Base-by-base conservation (phyloP, 495 filamentous ascomycete species). In the Echria macrotheca region DNA sequence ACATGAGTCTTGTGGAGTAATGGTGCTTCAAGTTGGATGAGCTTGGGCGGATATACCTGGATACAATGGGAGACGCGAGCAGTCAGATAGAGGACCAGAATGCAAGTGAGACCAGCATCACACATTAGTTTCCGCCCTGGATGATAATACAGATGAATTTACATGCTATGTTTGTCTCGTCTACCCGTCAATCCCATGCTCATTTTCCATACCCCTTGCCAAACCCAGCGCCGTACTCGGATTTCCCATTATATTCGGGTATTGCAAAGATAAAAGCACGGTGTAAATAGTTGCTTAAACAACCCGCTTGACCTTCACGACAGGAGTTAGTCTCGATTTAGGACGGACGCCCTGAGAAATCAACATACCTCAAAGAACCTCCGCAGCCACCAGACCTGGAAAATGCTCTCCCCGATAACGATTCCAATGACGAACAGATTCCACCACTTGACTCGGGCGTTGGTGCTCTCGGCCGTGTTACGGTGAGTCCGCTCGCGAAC, bases 321-420 rank as follows among this genome's bases (percentile, higher is more conserved):
- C 1, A 26, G 9, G 9, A 14, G 42, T 46, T 41, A 52, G 41
- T 43, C 35, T 29, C 15, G 15, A 18, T 25, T 53, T 23, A 25
- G 21, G 14, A 42, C 55, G 15, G 54, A 50, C 22, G 26, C 10
- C 12, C 23, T 2, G 26, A 22, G 8, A 8, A 22, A 3, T 47
- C 21, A 38, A 45, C 60, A 10, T 56, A 95, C 91, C 86, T 98
- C 93, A 65, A 98, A 98, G 75, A 98, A 97, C 61, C 94, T 74
- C 77, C 95, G 91, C 67, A 98, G 65, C 87, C 93, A 98, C 93
- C 94, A 97, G 52, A 98, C 94, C 71, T 98, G 93, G 76, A 97
- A 98, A 42, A 96, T 73, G 59, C 89, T 89, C 75, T 96, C 88
- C 37, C 86, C 93, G 50, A 93, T 75, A 39, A 98, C 78, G 47